Evolutionary conservation across 116 monocot species (phyloP).

Genomic region (Thalassia testudinum): DNA sequence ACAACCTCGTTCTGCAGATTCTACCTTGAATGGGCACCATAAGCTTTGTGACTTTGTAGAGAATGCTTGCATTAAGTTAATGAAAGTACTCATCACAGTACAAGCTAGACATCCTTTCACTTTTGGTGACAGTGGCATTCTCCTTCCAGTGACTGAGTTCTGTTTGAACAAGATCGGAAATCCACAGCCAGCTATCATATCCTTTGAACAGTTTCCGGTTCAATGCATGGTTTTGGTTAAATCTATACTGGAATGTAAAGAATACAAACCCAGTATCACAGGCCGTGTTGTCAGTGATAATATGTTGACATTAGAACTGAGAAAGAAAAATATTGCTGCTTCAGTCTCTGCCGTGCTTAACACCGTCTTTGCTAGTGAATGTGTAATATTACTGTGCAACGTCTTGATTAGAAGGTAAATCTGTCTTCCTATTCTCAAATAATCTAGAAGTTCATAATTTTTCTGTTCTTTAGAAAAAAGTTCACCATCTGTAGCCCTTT

Average conservation of each 20-base stretch:
- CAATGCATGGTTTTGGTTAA: slow-evolving; percentile 93
- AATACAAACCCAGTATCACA: slow-evolving; percentile 60
- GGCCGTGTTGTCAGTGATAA: slow-evolving; percentile 62
- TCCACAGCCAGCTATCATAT: slow-evolving; percentile 37
- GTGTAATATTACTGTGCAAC: slow-evolving; percentile 65
- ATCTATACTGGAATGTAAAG: slow-evolving; percentile 81
- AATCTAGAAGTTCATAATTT: too few species aligned
- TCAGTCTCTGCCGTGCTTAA: slow-evolving; percentile 37
- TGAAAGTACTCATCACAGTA: slow-evolving; percentile 60
- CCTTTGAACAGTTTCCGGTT: slow-evolving; percentile 68
- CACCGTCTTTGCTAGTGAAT: slow-evolving; percentile 49
- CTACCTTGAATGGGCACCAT: slow-evolving; percentile 27
- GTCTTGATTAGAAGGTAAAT: slow-evolving; percentile 77
- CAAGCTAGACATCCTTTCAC: slow-evolving; percentile 87
- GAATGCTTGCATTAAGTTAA: slow-evolving; percentile 67
- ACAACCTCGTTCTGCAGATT: slow-evolving; percentile 57
- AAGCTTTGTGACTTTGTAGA: slow-evolving; percentile 60
- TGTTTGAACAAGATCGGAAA: slow-evolving; percentile 74
- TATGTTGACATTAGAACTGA: slow-evolving; percentile 35
- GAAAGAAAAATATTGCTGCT: slow-evolving; percentile 43
- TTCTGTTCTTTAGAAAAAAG: too few species aligned
- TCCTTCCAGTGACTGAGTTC: slow-evolving; percentile 53
- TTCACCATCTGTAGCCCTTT: too few species aligned
- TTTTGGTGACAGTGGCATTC: slow-evolving; percentile 64
- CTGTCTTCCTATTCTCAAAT: too few species aligned